Percentiles rank a stretch among this genome's conserved stretches.
Evolutionary conservation across 257 asterid genomes (phyloP).

Genomic region (Haberlea rhodopensis): DNA sequence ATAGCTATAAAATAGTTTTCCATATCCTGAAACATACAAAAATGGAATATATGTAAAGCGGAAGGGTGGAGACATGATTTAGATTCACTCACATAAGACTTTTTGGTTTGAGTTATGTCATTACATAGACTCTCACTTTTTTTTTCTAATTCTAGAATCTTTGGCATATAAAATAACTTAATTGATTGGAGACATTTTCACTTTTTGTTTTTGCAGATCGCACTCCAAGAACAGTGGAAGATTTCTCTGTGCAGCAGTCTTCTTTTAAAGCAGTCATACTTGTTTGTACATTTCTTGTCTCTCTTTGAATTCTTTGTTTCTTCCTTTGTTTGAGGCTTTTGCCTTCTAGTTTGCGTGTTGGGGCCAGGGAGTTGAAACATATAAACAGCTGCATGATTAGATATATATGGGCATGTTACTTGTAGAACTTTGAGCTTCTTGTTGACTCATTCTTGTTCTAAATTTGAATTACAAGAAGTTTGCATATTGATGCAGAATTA

Average conservation of each 20-base stretch:
- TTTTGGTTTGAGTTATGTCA: not conserved
- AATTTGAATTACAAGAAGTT: slow-evolving; percentile 3
- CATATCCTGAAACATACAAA: not conserved
- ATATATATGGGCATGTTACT: slow-evolving; percentile 9
- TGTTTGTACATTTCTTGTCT: slow-evolving; percentile 88
- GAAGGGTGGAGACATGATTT: not conserved
- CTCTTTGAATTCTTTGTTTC: slow-evolving; percentile 25
- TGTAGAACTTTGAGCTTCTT: slow-evolving; percentile 6
- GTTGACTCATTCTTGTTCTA: not conserved
- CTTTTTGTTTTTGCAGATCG: slow-evolving; percentile 48
- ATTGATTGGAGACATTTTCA: slow-evolving; percentile 5
- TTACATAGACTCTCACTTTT: not conserved
- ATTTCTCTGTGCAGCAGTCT: slow-evolving; percentile 45
- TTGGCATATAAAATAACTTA: not conserved
- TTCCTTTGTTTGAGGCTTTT: not conserved
- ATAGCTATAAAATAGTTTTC: slow-evolving; percentile 1
- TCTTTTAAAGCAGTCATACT: slow-evolving; percentile 83
- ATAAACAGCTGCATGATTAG: slow-evolving; percentile 20
- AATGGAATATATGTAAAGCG: not conserved
- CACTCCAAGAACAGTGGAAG: slow-evolving; percentile 57
- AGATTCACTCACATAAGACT: not conserved
- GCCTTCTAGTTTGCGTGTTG: slow-evolving; percentile 16
- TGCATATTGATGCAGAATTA: not conserved
- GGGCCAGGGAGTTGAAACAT: slow-evolving; percentile 10
- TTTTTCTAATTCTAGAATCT: slow-evolving; percentile 7